These are phyloP conservation scores for Fistulifera pelliculosa DNA, from an alignment of 108 stramenopile species.

Conservation along the genomic window DNA sequence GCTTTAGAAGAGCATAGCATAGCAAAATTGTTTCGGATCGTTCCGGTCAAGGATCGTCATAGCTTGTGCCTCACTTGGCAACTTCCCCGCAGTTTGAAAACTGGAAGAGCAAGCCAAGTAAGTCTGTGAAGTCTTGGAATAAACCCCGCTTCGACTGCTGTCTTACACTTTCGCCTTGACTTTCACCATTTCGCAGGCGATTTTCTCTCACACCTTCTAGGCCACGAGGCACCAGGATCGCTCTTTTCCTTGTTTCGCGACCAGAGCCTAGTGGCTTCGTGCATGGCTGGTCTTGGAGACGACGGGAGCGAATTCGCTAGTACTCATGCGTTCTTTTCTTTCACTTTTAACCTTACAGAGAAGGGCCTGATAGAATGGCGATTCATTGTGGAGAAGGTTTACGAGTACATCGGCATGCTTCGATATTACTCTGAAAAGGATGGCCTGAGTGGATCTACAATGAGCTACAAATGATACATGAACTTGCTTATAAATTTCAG, in stretches of 20 bases:
- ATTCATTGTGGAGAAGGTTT: constrained; percentile 49
- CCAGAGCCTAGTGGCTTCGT: constrained; percentile 57
- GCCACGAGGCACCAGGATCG: constrained; percentile 78
- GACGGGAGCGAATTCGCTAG: constrained; percentile 60
- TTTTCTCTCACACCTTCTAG: constrained; percentile 74
- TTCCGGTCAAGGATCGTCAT: constrained; percentile 65
- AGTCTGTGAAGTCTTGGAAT: no score
- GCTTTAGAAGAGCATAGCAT: constrained; percentile 48
- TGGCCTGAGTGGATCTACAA: constrained; percentile 69
- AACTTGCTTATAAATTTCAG: constrained; percentile 54
- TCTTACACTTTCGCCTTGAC: constrained; percentile 25
- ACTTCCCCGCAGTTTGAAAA: constrained; percentile 24
- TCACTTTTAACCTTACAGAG: constrained; percentile 52
- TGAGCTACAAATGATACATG: constrained; percentile 64
- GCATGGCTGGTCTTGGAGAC: constrained; percentile 65
- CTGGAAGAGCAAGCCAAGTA: constrained; percentile 37
- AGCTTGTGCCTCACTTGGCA: constrained; percentile 75
- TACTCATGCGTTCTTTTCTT: constrained; percentile 64
- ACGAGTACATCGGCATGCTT: constrained; percentile 73
- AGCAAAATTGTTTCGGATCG: constrained; percentile 50
- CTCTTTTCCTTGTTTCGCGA: constrained; percentile 53
- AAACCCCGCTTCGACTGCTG: not conserved
- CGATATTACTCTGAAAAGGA: constrained; percentile 39
- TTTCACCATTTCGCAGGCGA: constrained; percentile 23
- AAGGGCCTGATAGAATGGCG: constrained; percentile 61